phyloP scores from a whole-genome alignment of 495 filamentous ascomycete genomes.

The Chaetomium cochliodes region DNA sequence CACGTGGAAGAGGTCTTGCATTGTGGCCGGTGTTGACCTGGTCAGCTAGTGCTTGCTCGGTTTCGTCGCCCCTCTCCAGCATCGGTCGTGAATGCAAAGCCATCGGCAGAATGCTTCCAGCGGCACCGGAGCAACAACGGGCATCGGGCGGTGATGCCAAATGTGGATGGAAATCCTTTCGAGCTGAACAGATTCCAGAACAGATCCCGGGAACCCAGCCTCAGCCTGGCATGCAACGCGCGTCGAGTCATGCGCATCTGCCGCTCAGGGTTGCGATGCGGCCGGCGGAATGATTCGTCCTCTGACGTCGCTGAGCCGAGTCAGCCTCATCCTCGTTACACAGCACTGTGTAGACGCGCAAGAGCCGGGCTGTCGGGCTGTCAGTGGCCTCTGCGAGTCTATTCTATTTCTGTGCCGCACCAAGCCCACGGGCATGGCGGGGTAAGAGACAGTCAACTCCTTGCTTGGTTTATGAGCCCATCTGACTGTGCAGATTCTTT shows the following conservation, averaged over 20 bases:
- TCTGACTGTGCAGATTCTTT: background rate
- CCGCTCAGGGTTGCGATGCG: background rate
- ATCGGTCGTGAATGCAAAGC: background rate
- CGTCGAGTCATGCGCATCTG: too few relatives aligned
- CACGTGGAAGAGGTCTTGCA: too few relatives aligned
- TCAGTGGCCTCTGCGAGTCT: background rate
- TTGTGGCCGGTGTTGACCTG: too few relatives aligned
- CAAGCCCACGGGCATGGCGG: background rate
- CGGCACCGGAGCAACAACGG: background rate
- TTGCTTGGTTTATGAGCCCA: background rate
- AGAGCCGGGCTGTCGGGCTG: slow-evolving; percentile 6
- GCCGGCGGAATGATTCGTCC: slow-evolving; percentile 17
- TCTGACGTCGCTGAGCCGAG: slow-evolving; percentile 9
- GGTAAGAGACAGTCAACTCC: too few relatives aligned
- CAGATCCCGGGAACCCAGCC: background rate
- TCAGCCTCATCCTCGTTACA: slow-evolving; percentile 10
- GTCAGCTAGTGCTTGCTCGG: background rate
- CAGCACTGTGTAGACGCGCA: background rate
- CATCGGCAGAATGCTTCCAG: background rate
- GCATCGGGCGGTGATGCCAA: background rate
- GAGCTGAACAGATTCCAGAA: background rate
- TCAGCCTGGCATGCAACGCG: slow-evolving; percentile 6
- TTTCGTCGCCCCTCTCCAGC: too few relatives aligned
- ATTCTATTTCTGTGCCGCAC: slow-evolving; percentile 11
- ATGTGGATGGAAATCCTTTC: background rate